Evolutionary conservation across 2,329 filamentous ascomycete species (phyloP), one percentile per base, ranked within the genome.

Genomic region (Trichothecium sympodiale): DNA sequence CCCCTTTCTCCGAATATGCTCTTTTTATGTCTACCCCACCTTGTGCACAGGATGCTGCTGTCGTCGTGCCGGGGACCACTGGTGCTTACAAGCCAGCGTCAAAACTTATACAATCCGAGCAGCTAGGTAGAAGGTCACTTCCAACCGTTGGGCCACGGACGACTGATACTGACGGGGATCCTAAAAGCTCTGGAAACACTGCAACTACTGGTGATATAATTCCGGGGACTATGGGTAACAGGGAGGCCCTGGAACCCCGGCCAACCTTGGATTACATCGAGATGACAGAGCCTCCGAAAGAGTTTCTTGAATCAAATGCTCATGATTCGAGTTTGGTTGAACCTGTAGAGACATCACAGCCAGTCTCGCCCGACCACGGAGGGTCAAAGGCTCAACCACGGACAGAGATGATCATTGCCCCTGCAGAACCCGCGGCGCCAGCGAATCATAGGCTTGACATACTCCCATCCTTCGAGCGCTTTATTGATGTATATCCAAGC

Each of bases 401-500:
- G n/a, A n/a, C n/a, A n/a, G n/a, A n/a, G n/a, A n/a, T n/a, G n/a
- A n/a, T n/a, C n/a, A n/a, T n/a, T n/a, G n/a, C n/a, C n/a, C n/a
- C n/a, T n/a, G n/a, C n/a, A n/a, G n/a, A n/a, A n/a, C n/a, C n/a
- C n/a, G n/a, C n/a, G n/a, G n/a, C 9, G 48, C 50, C 33, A 59
- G 54, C 28, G 13, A 14, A 30, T 14, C 28, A 6, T n/a, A 28
- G 26, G 26, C 28, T 5, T n/a, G 28, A 30, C 28, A 6, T 14
- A 6, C 13, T 30, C 6, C 16, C n/a, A 14, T 30, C 29, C 29
- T 37, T 37, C 25, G 50, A 55, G 4, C 44, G 50, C 3, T 75
- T 68, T 41, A 50, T 41, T 4, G 30, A 40, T 1, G 50, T 52
- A 1, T 75, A 75, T 41, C 64, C 66, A 4, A 51, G 54, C 15